A percentile compares a stretch with the other conserved stretches of the same genome.
Evolutionary conservation across 2,329 filamentous ascomycete genomes (phyloP).

Genomic region (Canariomyces notabilis): DNA sequence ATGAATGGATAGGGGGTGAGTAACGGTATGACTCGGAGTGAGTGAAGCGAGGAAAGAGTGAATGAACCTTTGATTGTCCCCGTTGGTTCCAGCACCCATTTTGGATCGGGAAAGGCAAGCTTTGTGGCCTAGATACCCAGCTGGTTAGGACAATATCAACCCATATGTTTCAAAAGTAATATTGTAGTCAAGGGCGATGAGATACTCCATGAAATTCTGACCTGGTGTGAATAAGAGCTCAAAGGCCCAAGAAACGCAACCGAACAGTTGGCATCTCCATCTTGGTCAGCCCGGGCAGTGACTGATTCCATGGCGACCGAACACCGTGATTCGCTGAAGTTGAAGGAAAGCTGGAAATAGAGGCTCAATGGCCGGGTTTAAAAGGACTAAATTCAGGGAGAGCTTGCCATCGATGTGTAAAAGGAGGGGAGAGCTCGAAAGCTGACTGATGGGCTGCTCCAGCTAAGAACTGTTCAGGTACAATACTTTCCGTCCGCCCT

Average conservation of each 20-base stretch:
- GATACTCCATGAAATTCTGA: conserved; percentile 3
- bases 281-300: background rate
- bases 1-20: background rate
- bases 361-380: no score
- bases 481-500: background rate
- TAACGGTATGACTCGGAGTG: no score
- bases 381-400: no score
- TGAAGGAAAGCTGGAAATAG: no score
- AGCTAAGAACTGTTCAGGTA: background rate
- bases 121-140: conserved; percentile 28
- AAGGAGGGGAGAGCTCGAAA: no score
- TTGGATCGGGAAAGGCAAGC: conserved; percentile 41
- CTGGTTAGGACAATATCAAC: background rate
- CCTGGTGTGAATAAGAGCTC: conserved; percentile 27
- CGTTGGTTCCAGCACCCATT: conserved; percentile 46
- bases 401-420: no score
- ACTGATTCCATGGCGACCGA: no score
- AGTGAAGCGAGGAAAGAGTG: conserved; percentile 2
- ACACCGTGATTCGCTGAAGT: no score
- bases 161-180: background rate
- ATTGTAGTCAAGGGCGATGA: background rate
- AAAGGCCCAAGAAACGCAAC: conserved; percentile 27
- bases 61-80: conserved; percentile 44
- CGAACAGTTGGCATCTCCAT: conserved; percentile 1
- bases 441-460: no score